A percentile compares a stretch with the other conserved stretches of the same genome.
Evolutionary conservation across 2,329 filamentous ascomycete genomes (phyloP).

Genomic region (Cladosporium phlei): DNA sequence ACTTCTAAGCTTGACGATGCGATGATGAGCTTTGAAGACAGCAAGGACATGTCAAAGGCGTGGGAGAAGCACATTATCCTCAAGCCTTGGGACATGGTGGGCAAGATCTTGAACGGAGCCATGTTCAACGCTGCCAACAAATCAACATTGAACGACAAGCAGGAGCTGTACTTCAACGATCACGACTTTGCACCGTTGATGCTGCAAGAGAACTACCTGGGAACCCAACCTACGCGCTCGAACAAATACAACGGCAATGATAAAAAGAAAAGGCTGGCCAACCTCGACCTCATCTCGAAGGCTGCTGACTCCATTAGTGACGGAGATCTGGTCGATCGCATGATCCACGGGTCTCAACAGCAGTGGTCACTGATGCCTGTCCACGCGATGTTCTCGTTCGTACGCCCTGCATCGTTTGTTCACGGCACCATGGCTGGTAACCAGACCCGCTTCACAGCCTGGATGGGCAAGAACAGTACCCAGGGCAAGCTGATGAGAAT

Average conservation of each 20-base stretch:
- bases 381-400: conserved; percentile 92
- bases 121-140: conserved; percentile 82
- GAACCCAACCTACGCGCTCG: conserved; percentile 67
- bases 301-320: conserved; percentile 96
- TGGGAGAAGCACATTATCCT: conserved; percentile 98
- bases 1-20: conserved; percentile 84
- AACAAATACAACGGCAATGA: conserved; percentile 52
- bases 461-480: conserved; percentile 95
- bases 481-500: conserved; percentile 68
- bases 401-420: conserved; percentile 81
- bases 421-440: conserved; percentile 66
- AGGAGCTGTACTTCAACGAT: conserved; percentile 98
- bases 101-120: conserved; percentile 83
- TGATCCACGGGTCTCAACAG: conserved; percentile 98
- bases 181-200: conserved; percentile 96
- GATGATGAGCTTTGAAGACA: conserved; percentile 75
- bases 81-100: conserved; percentile 96
- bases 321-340: conserved; percentile 88
- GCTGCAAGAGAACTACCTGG: conserved; percentile 97
- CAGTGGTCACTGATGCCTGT: conserved; percentile 98
- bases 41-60: conserved; percentile 90
- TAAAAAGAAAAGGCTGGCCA: conserved; percentile 69
- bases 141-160: conserved; percentile 90
- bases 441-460: conserved; percentile 73
- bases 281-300: conserved; percentile 78